Percentiles rank a stretch among this genome's conserved stretches.
phyloP scores from a whole-genome alignment of 768 basidiomycete species.

The Rossbeevera mucosa region DNA sequence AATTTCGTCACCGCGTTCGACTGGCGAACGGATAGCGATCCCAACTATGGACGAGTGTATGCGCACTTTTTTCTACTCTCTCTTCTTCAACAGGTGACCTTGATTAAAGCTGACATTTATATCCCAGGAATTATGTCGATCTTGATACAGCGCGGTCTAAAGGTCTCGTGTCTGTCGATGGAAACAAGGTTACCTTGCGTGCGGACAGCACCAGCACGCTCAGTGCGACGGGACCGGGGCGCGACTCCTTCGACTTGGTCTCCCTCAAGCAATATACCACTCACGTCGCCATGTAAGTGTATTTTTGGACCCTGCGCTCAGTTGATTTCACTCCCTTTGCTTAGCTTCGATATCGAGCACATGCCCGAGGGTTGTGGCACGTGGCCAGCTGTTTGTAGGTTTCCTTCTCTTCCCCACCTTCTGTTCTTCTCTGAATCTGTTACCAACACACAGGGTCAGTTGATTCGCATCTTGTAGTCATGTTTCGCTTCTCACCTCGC shows the following conservation, averaged over 20 bases:
- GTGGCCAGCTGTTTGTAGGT: slow-evolving; percentile 37
- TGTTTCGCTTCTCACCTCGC: background rate
- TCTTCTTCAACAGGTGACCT: background rate
- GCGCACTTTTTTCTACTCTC: background rate
- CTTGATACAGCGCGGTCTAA: slow-evolving; percentile 46
- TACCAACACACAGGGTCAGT: slow-evolving; percentile 17
- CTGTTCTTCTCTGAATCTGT: background rate
- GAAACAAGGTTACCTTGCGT: slow-evolving; percentile 35
- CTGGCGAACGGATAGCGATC: slow-evolving; percentile 24
- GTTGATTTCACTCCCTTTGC: background rate
- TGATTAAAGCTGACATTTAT: background rate
- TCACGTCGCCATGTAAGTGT: slow-evolving; percentile 31
- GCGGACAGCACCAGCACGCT: slow-evolving; percentile 33
- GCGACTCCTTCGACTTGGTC: slow-evolving; percentile 33
- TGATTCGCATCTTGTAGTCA: background rate
- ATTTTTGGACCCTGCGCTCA: background rate
- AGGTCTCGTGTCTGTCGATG: slow-evolving; percentile 55
- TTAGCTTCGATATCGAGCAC: slow-evolving; percentile 34
- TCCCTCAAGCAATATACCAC: slow-evolving; percentile 30
- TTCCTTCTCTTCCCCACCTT: background rate
- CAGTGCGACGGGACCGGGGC: slow-evolving; percentile 28
- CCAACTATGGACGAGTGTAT: slow-evolving; percentile 30
- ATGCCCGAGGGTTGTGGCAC: slow-evolving; percentile 40
- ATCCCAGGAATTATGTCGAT: slow-evolving; percentile 39
- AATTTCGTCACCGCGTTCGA: slow-evolving; percentile 40